A percentile compares a stretch with the other conserved stretches of the same genome.
Evolutionary conservation across 495 filamentous ascomycete genomes (phyloP).

Genomic region (Recurvomyces mirabilis): DNA sequence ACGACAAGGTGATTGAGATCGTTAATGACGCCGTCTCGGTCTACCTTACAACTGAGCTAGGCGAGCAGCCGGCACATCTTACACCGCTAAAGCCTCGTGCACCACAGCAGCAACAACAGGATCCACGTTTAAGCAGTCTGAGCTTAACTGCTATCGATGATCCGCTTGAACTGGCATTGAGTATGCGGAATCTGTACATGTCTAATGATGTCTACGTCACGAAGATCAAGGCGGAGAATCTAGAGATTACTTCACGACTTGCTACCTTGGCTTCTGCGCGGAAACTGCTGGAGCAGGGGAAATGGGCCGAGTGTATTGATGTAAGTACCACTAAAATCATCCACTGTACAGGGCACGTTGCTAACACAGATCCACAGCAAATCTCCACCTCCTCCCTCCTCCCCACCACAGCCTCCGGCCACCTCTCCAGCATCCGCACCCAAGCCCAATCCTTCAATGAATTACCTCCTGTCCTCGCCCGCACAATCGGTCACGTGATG

Average conservation of each 20-base stretch:
- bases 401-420: conserved; percentile 57
- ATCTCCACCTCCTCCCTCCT: conserved; percentile 66
- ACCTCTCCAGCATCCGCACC: conserved; percentile 60
- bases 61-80: conserved; percentile 59
- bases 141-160: conserved; percentile 82
- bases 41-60: conserved; percentile 69
- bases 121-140: conserved; percentile 45
- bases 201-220: conserved; percentile 60
- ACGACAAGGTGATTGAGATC: conserved; percentile 78
- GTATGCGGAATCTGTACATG: conserved; percentile 73
- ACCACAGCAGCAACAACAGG: conserved; percentile 18
- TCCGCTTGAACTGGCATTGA: conserved; percentile 62
- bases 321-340: conserved; percentile 43
- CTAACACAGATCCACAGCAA: conserved; percentile 39
- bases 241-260: conserved; percentile 58
- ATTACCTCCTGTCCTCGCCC: conserved; percentile 63
- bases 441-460: conserved; percentile 64
- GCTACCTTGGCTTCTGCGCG: conserved; percentile 71
- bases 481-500: conserved; percentile 77
- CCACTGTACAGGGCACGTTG: background rate
- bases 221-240: conserved; percentile 54
- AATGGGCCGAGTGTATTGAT: conserved; percentile 70
- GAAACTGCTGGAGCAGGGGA: conserved; percentile 50
- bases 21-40: conserved; percentile 86
- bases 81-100: conserved; percentile 64